phyloP scores from a whole-genome alignment of 169 alveolate species.

The Plasmodium fragile region DNA sequence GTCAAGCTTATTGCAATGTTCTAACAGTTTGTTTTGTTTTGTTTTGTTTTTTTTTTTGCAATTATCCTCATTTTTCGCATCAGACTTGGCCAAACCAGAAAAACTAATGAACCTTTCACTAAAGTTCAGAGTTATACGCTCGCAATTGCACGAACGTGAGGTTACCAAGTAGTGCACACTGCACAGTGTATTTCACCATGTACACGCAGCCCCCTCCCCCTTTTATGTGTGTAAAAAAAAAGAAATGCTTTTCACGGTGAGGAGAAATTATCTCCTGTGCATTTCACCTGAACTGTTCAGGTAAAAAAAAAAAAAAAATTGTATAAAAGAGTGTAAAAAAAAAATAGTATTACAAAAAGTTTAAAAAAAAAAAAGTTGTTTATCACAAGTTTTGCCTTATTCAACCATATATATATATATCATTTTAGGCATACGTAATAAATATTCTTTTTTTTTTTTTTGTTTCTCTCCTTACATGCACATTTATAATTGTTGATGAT shows the following conservation, averaged over 20 bases:
- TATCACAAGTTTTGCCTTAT: background rate
- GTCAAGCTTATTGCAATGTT: background rate
- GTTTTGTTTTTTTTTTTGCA: no score
- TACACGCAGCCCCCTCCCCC: background rate
- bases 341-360: background rate
- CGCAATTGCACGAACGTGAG: background rate
- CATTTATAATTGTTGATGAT: background rate
- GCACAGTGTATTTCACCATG: background rate
- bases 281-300: constrained; percentile 7
- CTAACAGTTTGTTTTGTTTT: background rate
- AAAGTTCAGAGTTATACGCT: background rate
- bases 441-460: background rate
- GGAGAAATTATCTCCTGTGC: constrained; percentile 1
- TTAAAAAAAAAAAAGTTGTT: background rate
- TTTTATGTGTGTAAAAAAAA: constrained; percentile 2
- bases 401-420: background rate
- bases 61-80: background rate
- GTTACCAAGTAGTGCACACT: background rate
- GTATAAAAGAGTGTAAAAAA: background rate
- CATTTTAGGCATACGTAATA: background rate
- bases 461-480: background rate
- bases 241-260: background rate
- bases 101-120: background rate
- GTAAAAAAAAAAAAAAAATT: background rate
- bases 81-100: background rate